These are phyloP conservation scores for Mycena sp. DNA, from an alignment of 1,284 basidiomycete genomes.

Conservation along the genomic window DNA sequence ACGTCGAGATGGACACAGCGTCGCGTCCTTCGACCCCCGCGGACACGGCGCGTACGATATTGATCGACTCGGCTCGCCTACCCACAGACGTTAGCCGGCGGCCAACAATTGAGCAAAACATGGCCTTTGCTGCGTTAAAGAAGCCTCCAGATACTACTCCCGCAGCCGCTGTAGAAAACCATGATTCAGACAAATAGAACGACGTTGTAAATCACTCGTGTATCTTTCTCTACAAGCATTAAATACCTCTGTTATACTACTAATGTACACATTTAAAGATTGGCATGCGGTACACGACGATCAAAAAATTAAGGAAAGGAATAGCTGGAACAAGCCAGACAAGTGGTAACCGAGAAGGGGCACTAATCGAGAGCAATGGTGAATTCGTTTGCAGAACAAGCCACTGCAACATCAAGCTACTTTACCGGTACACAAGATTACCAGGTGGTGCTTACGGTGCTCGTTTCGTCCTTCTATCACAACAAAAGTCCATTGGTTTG, in stretches of 20 bases:
- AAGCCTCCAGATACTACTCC: slow-evolving; percentile 47
- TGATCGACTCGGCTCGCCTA: slow-evolving; percentile 40
- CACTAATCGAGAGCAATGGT: slow-evolving; percentile 31
- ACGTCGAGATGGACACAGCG: slow-evolving; percentile 65
- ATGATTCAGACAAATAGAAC: slow-evolving; percentile 29
- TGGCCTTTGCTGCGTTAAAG: slow-evolving; percentile 80
- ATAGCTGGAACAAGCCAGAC: slow-evolving; percentile 29
- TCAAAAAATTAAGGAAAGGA: slow-evolving; percentile 19
- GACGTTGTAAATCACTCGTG: slow-evolving; percentile 33
- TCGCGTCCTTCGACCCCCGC: slow-evolving; percentile 66
- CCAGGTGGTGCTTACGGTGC: slow-evolving; percentile 29
- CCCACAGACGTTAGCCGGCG: slow-evolving; percentile 58
- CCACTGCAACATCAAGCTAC: slow-evolving; percentile 35
- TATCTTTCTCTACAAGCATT: slow-evolving; percentile 40
- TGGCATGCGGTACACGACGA: slow-evolving; percentile 32
- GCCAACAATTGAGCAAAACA: slow-evolving; percentile 83
- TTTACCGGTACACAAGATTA: slow-evolving; percentile 37
- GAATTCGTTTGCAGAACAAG: slow-evolving; percentile 33
- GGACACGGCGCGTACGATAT: slow-evolving; percentile 39
- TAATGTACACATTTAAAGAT: slow-evolving; percentile 43
- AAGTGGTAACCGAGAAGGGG: slow-evolving; percentile 8
- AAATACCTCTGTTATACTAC: slow-evolving; percentile 50
- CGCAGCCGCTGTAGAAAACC: slow-evolving; percentile 9
- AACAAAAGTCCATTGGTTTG: slow-evolving; percentile 33
- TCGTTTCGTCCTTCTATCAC: slow-evolving; percentile 32